A percentile compares a stretch with the other conserved stretches of the same genome.
Evolutionary conservation across 371 early-diverging fungal species (phyloP).

Genomic region (Mortierella polycephala): DNA sequence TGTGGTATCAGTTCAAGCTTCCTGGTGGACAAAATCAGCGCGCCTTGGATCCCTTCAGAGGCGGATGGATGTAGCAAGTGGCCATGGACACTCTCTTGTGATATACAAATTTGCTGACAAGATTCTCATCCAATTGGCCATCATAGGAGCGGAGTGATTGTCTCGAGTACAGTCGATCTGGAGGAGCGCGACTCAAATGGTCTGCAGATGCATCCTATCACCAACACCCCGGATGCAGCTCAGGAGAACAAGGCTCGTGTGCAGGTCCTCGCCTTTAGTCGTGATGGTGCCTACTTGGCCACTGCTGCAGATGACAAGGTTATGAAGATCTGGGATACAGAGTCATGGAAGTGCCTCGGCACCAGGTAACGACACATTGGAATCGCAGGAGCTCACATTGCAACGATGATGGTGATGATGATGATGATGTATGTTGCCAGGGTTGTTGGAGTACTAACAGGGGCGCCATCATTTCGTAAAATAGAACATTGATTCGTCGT

Average conservation of each 20-base stretch:
- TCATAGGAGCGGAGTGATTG: slow-evolving; percentile 58
- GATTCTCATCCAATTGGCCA: no score
- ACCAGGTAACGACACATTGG: slow-evolving; percentile 55
- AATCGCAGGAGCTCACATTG: neutral
- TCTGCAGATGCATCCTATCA: slow-evolving; percentile 41
- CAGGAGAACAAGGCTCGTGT: slow-evolving; percentile 61
- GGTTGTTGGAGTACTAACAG: no score
- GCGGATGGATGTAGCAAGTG: no score
- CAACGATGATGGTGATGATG: neutral
- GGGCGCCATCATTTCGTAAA: neutral
- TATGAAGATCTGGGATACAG: slow-evolving; percentile 75
- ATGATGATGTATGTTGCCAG: no score
- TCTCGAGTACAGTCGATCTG: slow-evolving; percentile 40
- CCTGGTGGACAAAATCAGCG: neutral
- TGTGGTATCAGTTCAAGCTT: neutral
- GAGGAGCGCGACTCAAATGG: slow-evolving; percentile 46
- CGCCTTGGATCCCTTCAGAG: no score
- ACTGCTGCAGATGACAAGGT: slow-evolving; percentile 79
- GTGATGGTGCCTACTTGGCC: slow-evolving; percentile 69
- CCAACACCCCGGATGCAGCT: slow-evolving; percentile 53
- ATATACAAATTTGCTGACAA: no score
- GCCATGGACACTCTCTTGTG: no score
- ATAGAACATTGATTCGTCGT: slow-evolving; percentile 71
- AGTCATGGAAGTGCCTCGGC: slow-evolving; percentile 64
- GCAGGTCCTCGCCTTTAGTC: slow-evolving; percentile 66